Base-by-base conservation (phyloP, 768 basidiomycete species). In the Gelatoporia subvermispora region DNA sequence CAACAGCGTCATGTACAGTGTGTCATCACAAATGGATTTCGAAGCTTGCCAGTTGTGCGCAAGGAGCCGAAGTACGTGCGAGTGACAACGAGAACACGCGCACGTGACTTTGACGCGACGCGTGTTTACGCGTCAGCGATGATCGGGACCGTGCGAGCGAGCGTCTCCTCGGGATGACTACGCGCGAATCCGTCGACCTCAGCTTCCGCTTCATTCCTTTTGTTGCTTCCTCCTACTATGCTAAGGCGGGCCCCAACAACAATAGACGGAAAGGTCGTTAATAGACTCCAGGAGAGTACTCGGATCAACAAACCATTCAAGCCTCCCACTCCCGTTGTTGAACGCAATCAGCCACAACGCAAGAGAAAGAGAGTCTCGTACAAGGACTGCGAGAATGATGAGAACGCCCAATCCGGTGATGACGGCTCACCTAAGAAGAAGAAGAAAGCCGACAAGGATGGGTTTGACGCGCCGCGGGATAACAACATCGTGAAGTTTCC, bases 311-410 rank as follows among this genome's bases (percentile, higher is more conserved):
- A 84, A 58, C 90, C 87, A 0, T 93, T 91, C 74, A 91, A 89
- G 61, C 71, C 84, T 1, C 90, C 90, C 3, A 75, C 82, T 1
- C 56, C 71, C 23, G 59, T 70, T 10, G 56, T 74, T 18, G 76
- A 79, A 39, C 79, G 80, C 31, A 67, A 70, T 5, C 84, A 85
- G 56, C 85, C 83, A 0, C 74, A 75, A 55, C 78, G 93, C 21
- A 96, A 95, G 65, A 81, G 93, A 43, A 94, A 91, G 60, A 82
- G 88, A 11, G 82, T 93, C 20, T 90, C 86, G 0, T 95, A 95
- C 74, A 89, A 87, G 58, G 88, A 79, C 42, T 31, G 28, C 28
- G 28, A 31, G 28, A 31, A 31, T 31, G 28, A 5, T 13, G 62
- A 64, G 3, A 73, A 80, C 52, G 80, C 75, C 38, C 72, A 59